Evolutionary conservation across 306 rosid species (phyloP).

Genomic region (Betula pendula): DNA sequence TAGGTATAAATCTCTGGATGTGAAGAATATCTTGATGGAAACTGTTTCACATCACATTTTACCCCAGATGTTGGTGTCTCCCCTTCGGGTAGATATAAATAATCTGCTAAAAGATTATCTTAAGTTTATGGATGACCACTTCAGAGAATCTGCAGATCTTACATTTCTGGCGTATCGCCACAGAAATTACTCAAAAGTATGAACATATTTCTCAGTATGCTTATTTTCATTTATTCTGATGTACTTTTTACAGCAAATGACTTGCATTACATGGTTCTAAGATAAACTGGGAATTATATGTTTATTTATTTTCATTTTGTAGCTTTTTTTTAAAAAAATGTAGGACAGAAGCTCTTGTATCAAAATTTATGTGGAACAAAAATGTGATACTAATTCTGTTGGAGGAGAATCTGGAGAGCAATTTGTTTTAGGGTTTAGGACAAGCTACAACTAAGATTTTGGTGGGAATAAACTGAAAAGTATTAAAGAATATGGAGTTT

Average conservation of each 20-base stretch:
- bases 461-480: too few species aligned
- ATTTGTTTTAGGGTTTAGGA: too few species aligned
- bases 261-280: constrained; percentile 19
- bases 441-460: too few species aligned
- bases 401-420: too few species aligned
- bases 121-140: constrained; percentile 96
- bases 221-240: constrained; percentile 19
- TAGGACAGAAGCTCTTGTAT: too few species aligned
- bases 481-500: too few species aligned
- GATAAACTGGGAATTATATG: constrained; percentile 12
- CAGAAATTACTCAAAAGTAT: constrained; percentile 91
- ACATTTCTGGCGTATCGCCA: constrained; percentile 95
- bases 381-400: too few species aligned
- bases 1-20: constrained; percentile 90
- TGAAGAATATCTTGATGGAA: constrained; percentile 92
- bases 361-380: too few species aligned
- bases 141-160: constrained; percentile 95
- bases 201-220: constrained; percentile 5
- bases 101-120: constrained; percentile 76
- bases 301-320: constrained; percentile 16
- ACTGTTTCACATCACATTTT: constrained; percentile 81
- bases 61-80: constrained; percentile 91
- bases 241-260: constrained; percentile 22
- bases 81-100: constrained; percentile 73
- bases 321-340: neutral